Percentiles rank a stretch among this genome's conserved stretches.
These are phyloP conservation scores for Hypomontagnella monticulosa DNA, from an alignment of 495 filamentous ascomycete species.

Conservation along the genomic window DNA sequence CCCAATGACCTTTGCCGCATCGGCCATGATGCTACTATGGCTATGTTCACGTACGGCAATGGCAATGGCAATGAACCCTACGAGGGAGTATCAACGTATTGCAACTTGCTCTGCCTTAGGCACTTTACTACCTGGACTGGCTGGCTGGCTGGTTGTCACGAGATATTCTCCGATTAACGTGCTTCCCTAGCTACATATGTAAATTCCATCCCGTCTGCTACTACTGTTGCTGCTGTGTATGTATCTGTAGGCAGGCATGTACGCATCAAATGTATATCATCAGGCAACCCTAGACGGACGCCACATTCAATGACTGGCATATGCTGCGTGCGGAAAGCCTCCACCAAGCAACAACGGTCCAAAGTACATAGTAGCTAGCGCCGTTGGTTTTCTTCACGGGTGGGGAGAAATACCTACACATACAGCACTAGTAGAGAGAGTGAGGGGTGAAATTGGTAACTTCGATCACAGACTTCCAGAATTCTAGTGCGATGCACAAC, in stretches of 20 bases:
- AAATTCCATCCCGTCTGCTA: constrained; percentile 12
- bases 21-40: background rate
- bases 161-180: constrained; percentile 13
- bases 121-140: background rate
- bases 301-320: constrained; percentile 42
- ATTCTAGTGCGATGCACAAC: background rate
- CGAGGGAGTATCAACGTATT: background rate
- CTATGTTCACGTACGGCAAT: constrained; percentile 13
- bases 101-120: constrained; percentile 2
- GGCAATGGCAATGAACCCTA: constrained; percentile 8
- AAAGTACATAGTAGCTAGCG: no score
- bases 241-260: background rate
- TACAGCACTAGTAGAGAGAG: no score
- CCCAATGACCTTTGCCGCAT: no score
- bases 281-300: constrained; percentile 31
- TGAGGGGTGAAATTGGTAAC: constrained; percentile 6
- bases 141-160: constrained; percentile 6
- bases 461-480: background rate
- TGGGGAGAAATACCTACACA: background rate
- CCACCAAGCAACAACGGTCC: constrained; percentile 31
- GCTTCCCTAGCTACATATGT: constrained; percentile 2
- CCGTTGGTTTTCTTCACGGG: constrained; percentile 7
- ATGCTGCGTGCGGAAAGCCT: constrained; percentile 34
- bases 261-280: constrained; percentile 39
- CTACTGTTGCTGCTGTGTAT: constrained; percentile 2